Conservation (phyloP, 257 asterid species). For the Ballota nigra region DNA sequence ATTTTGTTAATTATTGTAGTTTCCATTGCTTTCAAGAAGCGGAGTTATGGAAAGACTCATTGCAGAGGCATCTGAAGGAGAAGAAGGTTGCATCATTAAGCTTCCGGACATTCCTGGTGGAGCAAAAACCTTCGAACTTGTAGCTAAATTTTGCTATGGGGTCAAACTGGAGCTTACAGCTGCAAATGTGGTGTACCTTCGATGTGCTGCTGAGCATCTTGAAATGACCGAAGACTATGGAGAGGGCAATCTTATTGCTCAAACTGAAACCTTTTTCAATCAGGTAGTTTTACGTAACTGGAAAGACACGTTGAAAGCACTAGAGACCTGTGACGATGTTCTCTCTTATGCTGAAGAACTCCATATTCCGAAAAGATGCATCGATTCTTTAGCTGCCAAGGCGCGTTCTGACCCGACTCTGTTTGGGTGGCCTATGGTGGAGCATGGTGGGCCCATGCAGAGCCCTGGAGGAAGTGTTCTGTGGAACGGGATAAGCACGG, state of each 20-base stretch:
- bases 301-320: slow-evolving; percentile 87
- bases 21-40: slow-evolving; percentile 94
- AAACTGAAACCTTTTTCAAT: slow-evolving; percentile 72
- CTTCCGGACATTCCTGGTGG: slow-evolving; percentile 84
- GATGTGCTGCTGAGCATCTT: slow-evolving; percentile 87
- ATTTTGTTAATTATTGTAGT: slow-evolving; percentile 41
- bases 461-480: slow-evolving; percentile 94
- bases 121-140: slow-evolving; percentile 82
- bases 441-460: slow-evolving; percentile 96
- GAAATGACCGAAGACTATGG: slow-evolving; percentile 92
- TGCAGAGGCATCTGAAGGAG: slow-evolving; percentile 69
- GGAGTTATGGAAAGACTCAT: slow-evolving; percentile 87
- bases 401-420: slow-evolving; percentile 78
- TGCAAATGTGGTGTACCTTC: slow-evolving; percentile 77
- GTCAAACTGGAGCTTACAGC: slow-evolving; percentile 93
- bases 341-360: slow-evolving; percentile 67
- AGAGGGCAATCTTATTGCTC: slow-evolving; percentile 79
- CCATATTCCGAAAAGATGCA: slow-evolving; percentile 65
- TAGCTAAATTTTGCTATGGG: slow-evolving; percentile 93
- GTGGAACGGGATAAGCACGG: slow-evolving; percentile 99
- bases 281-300: slow-evolving; percentile 70
- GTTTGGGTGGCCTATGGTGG: slow-evolving; percentile 92
- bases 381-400: slow-evolving; percentile 75
- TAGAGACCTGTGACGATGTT: slow-evolving; percentile 75
- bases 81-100: slow-evolving; percentile 51